Base-by-base conservation (phyloP, 441 rosid genomes). In the Geranium incanum region DNA sequence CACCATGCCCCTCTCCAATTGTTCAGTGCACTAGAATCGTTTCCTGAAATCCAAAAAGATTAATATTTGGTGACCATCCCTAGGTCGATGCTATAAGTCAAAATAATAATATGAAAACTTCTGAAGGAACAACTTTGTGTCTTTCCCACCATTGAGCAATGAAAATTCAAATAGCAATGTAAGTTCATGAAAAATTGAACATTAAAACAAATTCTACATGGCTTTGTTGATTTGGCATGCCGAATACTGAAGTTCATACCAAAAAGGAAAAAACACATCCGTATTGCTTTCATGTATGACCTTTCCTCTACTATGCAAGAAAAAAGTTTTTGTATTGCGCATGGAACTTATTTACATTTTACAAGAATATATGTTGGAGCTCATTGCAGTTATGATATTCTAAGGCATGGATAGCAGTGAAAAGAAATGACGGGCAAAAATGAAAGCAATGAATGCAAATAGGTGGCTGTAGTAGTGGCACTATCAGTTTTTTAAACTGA, bases 1-100 rank as follows among this genome's bases (percentile, higher is more conserved):
- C 97, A 88, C 97, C 99, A 95, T 19, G 91, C 88, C 62, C 99
- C 97, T 77, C 87, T 89, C 99, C 99, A 92, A 80, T 95, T 81
- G 74, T 95, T 95, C 75, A 88, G 95, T 71, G 91, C 97, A 72
- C 88, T 88, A 69, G 99, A 78, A 82, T 88, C 89, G 86, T 92
- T 90, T 75, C 89, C 99, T 95, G 82, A 70, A 66, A 78, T 66
- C 37, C 70, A 72, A 71, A 36, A 50, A 50, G 59, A 50, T 50
- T 4, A 50, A 50, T 50, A n/a, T 50, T 50, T 50, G 59, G 15
- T 50, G 59, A 50, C 16, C n/a, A 11, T 13, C 59, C 59, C 16
- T 50, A 50, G 4, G 4, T 50, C 15, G 4, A 50, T 50, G 59
- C 15, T 50, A 13, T 23, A 23, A 23, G 13, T n/a, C 15, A 13